Evolutionary conservation across 192 early-diverging fungal species (phyloP).

Genomic region (Jimgerdemannia lactiflua): DNA sequence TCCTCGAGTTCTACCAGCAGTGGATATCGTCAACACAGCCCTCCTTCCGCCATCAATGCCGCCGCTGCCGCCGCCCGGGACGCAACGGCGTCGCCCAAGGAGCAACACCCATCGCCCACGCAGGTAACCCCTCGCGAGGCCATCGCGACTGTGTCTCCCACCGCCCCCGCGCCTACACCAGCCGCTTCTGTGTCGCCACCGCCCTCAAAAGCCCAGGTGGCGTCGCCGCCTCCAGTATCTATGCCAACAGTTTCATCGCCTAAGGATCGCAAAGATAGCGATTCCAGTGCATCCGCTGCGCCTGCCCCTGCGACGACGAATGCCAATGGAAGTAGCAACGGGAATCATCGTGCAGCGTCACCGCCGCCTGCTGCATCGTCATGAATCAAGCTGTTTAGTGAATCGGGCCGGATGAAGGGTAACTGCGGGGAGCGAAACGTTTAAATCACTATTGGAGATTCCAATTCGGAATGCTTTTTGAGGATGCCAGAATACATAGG

Average conservation of each 20-base stretch:
- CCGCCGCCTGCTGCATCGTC: background rate
- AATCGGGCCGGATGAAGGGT: background rate
- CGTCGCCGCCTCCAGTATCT: background rate
- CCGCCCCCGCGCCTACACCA: background rate
- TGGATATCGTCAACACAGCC: background rate
- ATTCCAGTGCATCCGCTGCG: background rate
- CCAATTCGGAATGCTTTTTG: no score
- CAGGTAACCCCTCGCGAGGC: background rate
- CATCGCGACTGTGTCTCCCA: background rate
- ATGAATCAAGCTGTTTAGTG: background rate
- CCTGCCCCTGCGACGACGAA: background rate
- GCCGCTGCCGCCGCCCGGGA: background rate
- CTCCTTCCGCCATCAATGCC: background rate
- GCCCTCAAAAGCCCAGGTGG: background rate
- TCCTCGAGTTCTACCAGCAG: background rate
- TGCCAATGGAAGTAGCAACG: no score
- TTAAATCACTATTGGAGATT: no score
- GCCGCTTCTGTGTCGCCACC: background rate
- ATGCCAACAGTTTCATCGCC: background rate
- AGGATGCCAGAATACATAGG: no score
- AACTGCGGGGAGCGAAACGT: no score
- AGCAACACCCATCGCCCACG: background rate
- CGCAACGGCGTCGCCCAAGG: background rate
- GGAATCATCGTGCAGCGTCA: background rate
- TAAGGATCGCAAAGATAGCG: background rate